Conservation (phyloP, 2,329 filamentous ascomycete genomes). For the Parastagonospora avenae region DNA sequence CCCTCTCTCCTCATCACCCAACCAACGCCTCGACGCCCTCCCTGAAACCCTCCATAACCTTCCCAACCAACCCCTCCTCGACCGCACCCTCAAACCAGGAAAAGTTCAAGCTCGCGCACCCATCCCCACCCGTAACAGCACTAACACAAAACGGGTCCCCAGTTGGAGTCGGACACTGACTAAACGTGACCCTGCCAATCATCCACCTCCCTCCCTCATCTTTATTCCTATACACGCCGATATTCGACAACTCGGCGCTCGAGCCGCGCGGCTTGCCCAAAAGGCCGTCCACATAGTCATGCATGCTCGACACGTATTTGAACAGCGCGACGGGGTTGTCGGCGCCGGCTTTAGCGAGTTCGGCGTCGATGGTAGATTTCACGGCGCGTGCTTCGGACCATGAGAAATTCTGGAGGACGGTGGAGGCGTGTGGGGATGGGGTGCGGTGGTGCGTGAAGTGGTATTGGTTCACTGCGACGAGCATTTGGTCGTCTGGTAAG, state of each 20-base stretch:
- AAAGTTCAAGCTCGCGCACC: constrained; percentile 48
- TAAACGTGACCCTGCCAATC: constrained; percentile 52
- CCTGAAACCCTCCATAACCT: constrained; percentile 16
- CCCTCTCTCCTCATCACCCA: background rate
- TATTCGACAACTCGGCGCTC: constrained; percentile 54
- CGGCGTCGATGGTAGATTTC: constrained; percentile 14
- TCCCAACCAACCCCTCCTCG: constrained; percentile 29
- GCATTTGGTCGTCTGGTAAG: constrained; percentile 33
- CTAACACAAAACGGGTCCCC: constrained; percentile 48
- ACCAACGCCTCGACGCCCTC: constrained; percentile 8
- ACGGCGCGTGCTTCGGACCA: constrained; percentile 25
- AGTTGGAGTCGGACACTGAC: constrained; percentile 49
- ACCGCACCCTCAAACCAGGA: constrained; percentile 50
- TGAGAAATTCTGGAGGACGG: constrained; percentile 14
- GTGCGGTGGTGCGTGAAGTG: constrained; percentile 11
- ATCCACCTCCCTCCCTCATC: constrained; percentile 15
- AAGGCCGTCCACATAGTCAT: constrained; percentile 44
- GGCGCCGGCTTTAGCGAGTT: constrained; percentile 24
- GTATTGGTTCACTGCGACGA: constrained; percentile 29
- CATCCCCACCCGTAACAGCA: constrained; percentile 52
- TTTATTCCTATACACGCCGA: constrained; percentile 45
- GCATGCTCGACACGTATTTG: constrained; percentile 48
- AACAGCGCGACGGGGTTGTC: constrained; percentile 47
- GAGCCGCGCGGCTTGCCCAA: constrained; percentile 46
- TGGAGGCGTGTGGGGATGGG: background rate